These are phyloP conservation scores for Cenchrus americanus DNA, from an alignment of 176 grass and related monocot species.

Conservation along the genomic window DNA sequence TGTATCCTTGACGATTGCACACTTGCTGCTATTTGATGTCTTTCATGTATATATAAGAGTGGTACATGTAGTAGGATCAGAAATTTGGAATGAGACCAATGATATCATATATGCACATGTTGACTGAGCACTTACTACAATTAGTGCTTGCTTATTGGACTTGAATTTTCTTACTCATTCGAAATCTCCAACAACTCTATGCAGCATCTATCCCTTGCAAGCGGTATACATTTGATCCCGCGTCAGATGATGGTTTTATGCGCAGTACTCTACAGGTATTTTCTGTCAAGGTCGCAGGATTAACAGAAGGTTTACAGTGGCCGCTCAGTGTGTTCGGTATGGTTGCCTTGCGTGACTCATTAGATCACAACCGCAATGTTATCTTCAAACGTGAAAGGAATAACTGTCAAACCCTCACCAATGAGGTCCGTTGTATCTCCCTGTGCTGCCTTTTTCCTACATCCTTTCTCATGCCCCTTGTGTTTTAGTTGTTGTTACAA, in stretches of 20 bases:
- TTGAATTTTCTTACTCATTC: neutral
- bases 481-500: too few species aligned
- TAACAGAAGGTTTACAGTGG: conserved; percentile 12
- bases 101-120: neutral
- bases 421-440: neutral
- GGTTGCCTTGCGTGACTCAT: neutral
- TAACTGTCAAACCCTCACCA: neutral
- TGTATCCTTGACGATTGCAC: neutral
- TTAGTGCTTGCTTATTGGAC: neutral
- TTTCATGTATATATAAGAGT: neutral
- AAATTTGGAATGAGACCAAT: neutral
- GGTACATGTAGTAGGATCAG: neutral
- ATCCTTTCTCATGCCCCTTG: too few species aligned
- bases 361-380: conserved; percentile 8
- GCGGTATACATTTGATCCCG: neutral
- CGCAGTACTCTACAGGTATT: neutral
- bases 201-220: conserved; percentile 14
- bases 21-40: neutral
- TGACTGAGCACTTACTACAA: neutral
- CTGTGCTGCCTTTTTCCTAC: too few species aligned
- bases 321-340: conserved; percentile 1
- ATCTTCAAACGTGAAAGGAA: neutral
- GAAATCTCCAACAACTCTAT: neutral
- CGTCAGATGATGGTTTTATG: neutral
- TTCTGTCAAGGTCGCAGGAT: neutral